phyloP scores from a whole-genome alignment of 2,329 filamentous ascomycete genomes.

The Botrytis tulipae region DNA sequence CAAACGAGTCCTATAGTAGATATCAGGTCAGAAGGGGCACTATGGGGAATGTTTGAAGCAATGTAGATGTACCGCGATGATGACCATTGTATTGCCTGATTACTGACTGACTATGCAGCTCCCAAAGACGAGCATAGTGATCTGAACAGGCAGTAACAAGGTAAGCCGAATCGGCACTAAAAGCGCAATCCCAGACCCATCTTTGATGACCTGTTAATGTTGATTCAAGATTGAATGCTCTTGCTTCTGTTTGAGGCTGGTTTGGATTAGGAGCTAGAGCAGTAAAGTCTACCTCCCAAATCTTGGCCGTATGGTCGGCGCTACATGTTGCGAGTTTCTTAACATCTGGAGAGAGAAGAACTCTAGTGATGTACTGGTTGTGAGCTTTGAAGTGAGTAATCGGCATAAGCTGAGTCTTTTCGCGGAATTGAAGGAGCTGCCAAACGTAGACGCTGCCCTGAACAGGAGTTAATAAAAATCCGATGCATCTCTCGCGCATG shows the following conservation, averaged over 20 bases:
- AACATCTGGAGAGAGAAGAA: slow-evolving; percentile 72
- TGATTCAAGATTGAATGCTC: slow-evolving; percentile 64
- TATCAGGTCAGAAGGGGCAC: neutral
- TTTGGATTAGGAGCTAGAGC: slow-evolving; percentile 41
- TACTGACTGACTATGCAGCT: slow-evolving; percentile 65
- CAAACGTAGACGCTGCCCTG: slow-evolving; percentile 97
- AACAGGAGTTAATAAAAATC: slow-evolving; percentile 15
- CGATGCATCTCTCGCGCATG: neutral
- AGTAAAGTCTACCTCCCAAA: slow-evolving; percentile 88
- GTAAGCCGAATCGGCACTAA: slow-evolving; percentile 71
- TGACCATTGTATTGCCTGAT: slow-evolving; percentile 76
- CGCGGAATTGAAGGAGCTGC: slow-evolving; percentile 75
- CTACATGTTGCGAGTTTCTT: slow-evolving; percentile 73
- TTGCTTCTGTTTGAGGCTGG: slow-evolving; percentile 41
- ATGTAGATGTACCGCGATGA: slow-evolving; percentile 61
- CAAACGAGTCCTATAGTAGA: slow-evolving; percentile 49
- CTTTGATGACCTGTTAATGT: slow-evolving; percentile 70
- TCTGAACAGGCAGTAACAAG: slow-evolving; percentile 72
- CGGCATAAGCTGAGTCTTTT: slow-evolving; percentile 67
- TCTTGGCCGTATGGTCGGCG: slow-evolving; percentile 82
- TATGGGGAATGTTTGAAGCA: neutral
- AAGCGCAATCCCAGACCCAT: slow-evolving; percentile 79
- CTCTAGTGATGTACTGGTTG: slow-evolving; percentile 70
- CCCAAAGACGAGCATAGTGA: slow-evolving; percentile 72
- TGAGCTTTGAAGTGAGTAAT: slow-evolving; percentile 72